Conservation (phyloP, 441 rosid genomes). For the Syzygium malaccense region DNA sequence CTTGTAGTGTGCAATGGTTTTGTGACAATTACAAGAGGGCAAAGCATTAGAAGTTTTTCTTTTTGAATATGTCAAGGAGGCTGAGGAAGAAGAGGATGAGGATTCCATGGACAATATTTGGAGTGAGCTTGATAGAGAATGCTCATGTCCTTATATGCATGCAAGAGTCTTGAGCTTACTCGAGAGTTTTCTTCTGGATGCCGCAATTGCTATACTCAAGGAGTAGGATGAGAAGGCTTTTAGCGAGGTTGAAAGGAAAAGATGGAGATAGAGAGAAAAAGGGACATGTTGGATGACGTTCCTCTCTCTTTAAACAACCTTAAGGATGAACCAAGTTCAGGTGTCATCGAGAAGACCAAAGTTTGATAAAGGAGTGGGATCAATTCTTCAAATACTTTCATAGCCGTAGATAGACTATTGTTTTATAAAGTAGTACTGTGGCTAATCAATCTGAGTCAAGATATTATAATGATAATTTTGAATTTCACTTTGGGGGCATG, state of each 20-base stretch:
- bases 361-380: conserved; percentile 47
- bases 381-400: conserved; percentile 54
- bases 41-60: conserved; percentile 55
- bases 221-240: conserved; percentile 99
- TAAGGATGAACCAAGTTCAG: conserved; percentile 39
- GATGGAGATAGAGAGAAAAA: conserved; percentile 59
- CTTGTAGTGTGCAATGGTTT: conserved; percentile 90
- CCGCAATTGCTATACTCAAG: conserved; percentile 85
- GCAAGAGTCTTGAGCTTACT: conserved; percentile 99
- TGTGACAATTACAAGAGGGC: conserved; percentile 75
- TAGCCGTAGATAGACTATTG: conserved; percentile 33
- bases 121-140: conserved; percentile 89
- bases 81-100: conserved; percentile 99
- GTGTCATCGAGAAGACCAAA: conserved; percentile 45
- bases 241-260: conserved; percentile 82
- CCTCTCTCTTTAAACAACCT: conserved; percentile 20
- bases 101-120: conserved; percentile 89
- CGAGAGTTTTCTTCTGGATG: conserved; percentile 97
- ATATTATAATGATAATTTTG: conserved; percentile 45
- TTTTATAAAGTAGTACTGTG: conserved; percentile 38
- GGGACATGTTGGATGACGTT: conserved; percentile 21
- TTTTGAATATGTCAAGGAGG: conserved; percentile 90
- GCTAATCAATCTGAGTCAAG: conserved; percentile 47
- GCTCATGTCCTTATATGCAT: conserved; percentile 96
- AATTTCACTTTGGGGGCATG: conserved; percentile 44